Conservation (phyloP, 345 rosid genomes). For the Citrus australasica region DNA sequence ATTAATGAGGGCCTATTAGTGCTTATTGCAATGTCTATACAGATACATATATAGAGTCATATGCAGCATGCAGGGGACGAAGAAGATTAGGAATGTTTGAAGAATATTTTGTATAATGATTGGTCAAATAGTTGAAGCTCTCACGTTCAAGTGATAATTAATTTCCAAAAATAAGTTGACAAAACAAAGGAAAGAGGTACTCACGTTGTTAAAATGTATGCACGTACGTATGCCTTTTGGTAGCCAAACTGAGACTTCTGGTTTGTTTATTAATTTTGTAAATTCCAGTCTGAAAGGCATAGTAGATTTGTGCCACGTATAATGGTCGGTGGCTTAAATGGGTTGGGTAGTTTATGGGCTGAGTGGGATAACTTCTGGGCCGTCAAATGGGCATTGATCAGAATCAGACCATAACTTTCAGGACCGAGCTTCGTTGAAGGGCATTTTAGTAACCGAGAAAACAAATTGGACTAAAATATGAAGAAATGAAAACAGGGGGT, state of each 20-base stretch:
- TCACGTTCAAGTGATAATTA: slow-evolving; percentile 37
- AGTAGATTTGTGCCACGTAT: not conserved
- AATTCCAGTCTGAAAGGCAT: too few species aligned
- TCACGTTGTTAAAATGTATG: slow-evolving; percentile 41
- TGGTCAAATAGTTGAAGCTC: slow-evolving; percentile 33
- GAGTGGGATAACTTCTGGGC: not conserved
- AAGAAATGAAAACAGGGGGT: not conserved
- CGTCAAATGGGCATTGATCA: not conserved
- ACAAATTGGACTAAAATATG: not conserved
- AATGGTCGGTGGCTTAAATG: not conserved
- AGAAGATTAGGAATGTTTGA: not conserved
- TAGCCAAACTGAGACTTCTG: not conserved
- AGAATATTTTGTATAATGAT: not conserved
- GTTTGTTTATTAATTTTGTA: too few species aligned
- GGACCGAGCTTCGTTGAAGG: not conserved
- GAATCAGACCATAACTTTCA: not conserved
- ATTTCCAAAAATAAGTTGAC: not conserved
- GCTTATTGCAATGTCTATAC: not conserved
- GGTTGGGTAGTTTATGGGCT: not conserved
- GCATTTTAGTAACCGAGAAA: not conserved
- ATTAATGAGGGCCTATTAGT: not conserved
- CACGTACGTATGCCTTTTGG: not conserved
- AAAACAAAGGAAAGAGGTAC: slow-evolving; percentile 31
- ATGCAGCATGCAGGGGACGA: not conserved
- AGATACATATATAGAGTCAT: too few species aligned